phyloP scores from a whole-genome alignment of 805 yeast genomes.

The Diddensiella caesifluorescens region DNA sequence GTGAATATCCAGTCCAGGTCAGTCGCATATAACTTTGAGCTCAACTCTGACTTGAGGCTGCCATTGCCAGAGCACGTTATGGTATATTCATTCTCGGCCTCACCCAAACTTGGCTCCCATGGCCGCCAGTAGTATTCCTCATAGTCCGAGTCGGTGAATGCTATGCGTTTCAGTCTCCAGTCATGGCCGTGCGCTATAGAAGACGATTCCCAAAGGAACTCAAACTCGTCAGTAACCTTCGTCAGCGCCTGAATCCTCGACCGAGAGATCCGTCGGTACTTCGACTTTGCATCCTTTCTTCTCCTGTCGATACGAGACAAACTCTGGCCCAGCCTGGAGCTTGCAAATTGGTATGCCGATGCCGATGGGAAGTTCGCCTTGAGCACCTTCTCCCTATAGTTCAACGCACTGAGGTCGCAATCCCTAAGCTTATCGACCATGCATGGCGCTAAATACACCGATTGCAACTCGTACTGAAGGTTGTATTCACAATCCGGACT shows the following conservation, averaged over 20 bases:
- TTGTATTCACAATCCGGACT: too few relatives aligned
- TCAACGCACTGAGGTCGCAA: too few relatives aligned
- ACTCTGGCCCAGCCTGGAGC: too few relatives aligned
- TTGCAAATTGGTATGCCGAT: neutral
- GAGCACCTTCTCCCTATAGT: too few relatives aligned
- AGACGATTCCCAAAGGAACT: conserved; percentile 24
- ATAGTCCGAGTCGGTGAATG: conserved; percentile 20
- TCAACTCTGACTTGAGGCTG: conserved; percentile 1
- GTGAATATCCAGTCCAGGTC: neutral
- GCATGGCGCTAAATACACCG: too few relatives aligned
- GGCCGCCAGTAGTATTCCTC: conserved; percentile 22
- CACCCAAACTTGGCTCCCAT: conserved; percentile 17
- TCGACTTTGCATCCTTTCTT: too few relatives aligned
- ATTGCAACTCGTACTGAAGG: too few relatives aligned
- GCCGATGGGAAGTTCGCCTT: neutral
- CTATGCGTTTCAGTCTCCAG: conserved; percentile 19
- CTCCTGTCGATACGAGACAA: too few relatives aligned
- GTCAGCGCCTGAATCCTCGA: conserved; percentile 18
- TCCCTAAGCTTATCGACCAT: too few relatives aligned
- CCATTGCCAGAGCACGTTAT: neutral
- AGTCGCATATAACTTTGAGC: neutral
- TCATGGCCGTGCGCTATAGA: conserved; percentile 11
- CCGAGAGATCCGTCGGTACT: conserved; percentile 15
- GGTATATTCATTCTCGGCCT: conserved; percentile 20
- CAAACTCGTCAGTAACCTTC: conserved; percentile 11